phyloP scores from a whole-genome alignment of 176 grass and related monocot species.

The Triticum timopheevii region DNA sequence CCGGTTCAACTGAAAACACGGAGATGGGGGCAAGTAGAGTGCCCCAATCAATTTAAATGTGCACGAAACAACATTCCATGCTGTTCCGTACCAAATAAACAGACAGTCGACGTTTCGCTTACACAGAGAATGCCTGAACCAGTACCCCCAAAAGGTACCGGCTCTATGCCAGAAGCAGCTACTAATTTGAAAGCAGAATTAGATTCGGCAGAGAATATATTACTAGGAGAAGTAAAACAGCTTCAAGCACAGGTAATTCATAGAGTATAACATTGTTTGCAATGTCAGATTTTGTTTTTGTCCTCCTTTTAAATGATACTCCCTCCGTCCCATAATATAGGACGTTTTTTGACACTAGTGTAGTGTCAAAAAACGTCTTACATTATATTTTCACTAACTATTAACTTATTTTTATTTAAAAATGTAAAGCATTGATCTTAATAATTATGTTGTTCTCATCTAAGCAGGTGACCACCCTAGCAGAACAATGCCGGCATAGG shows the following conservation, averaged over 20 bases:
- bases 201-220: slow-evolving; percentile 57
- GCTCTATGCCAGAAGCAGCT: slow-evolving; percentile 22
- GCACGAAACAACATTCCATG: slow-evolving; percentile 25
- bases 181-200: slow-evolving; percentile 39
- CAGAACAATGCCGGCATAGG: slow-evolving; percentile 71
- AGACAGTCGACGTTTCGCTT: not conserved
- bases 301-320: not conserved
- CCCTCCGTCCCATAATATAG: no score
- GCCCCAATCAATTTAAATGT: slow-evolving; percentile 62
- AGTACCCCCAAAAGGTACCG: not conserved
- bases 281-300: not conserved
- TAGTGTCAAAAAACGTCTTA: not conserved
- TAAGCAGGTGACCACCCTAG: slow-evolving; percentile 62
- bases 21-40: slow-evolving; percentile 80
- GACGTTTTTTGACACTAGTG: no score
- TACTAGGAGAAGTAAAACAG: slow-evolving; percentile 60
- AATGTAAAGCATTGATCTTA: not conserved
- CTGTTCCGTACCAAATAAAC: slow-evolving; percentile 14
- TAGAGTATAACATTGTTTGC: not conserved
- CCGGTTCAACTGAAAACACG: slow-evolving; percentile 21
- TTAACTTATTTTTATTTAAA: not conserved
- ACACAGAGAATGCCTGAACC: slow-evolving; percentile 5
- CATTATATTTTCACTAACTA: not conserved
- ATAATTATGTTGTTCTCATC: slow-evolving; percentile 10
- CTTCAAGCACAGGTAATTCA: slow-evolving; percentile 71